These are phyloP conservation scores for Zymoseptoria crescenta DNA, from an alignment of 2,329 filamentous ascomycete genomes.

Conservation along the genomic window DNA sequence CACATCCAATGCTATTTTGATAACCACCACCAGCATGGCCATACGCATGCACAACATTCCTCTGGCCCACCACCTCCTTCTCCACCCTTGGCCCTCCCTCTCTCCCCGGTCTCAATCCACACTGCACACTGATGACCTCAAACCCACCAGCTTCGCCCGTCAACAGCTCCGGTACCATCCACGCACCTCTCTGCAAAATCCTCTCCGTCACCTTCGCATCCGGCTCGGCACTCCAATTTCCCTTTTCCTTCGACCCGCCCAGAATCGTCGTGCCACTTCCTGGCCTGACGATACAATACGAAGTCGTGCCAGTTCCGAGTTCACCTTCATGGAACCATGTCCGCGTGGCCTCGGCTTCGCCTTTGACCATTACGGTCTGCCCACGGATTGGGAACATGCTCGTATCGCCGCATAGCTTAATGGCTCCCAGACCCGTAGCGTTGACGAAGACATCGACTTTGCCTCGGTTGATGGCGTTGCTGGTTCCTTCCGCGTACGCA, in stretches of 20 bases:
- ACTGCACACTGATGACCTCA: slow-evolving; percentile 37
- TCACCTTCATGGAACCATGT: slow-evolving; percentile 18
- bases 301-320: slow-evolving; percentile 24
- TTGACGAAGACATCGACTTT: slow-evolving; percentile 33
- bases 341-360: slow-evolving; percentile 31
- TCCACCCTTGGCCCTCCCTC: slow-evolving; percentile 38
- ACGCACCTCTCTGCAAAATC: slow-evolving; percentile 32
- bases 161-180: slow-evolving; percentile 31
- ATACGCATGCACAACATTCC: slow-evolving; percentile 40
- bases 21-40: slow-evolving; percentile 42
- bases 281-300: slow-evolving; percentile 38
- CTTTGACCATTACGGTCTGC: slow-evolving; percentile 40
- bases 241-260: slow-evolving; percentile 38
- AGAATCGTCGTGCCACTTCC: slow-evolving; percentile 36
- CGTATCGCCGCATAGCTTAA: slow-evolving; percentile 29
- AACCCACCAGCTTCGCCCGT: slow-evolving; percentile 31
- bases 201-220: slow-evolving; percentile 28
- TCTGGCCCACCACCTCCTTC: slow-evolving; percentile 28
- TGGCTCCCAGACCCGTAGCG: slow-evolving; percentile 36
- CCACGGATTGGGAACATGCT: slow-evolving; percentile 37
- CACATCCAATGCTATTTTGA: slow-evolving; percentile 27
- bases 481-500: slow-evolving; percentile 18
- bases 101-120: slow-evolving; percentile 39
- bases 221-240: slow-evolving; percentile 28
- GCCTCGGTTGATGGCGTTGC: slow-evolving; percentile 2